A percentile compares a stretch with the other conserved stretches of the same genome.
Evolutionary conservation across 345 rosid genomes (phyloP).

Genomic region (Brassica incana): DNA sequence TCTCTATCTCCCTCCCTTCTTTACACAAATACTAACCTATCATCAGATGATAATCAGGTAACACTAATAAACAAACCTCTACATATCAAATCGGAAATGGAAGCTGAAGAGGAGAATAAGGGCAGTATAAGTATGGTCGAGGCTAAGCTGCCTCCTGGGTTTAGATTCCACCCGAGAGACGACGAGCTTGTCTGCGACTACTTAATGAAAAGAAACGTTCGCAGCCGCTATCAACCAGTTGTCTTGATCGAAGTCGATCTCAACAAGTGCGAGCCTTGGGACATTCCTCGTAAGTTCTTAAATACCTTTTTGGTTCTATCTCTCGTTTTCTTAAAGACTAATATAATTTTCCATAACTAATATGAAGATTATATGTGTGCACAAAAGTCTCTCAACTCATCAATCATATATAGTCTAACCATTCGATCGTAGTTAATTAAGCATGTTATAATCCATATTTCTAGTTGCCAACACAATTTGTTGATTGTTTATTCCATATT

Average conservation of each 20-base stretch:
- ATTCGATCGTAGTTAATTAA: conserved; percentile 1
- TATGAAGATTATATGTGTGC: conserved; percentile 5
- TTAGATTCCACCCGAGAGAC: conserved; percentile 90
- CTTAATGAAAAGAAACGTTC: conserved; percentile 58
- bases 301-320: not conserved
- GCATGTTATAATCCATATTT: not conserved
- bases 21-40: conserved; percentile 3
- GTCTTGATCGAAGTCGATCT: conserved; percentile 81
- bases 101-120: conserved; percentile 18
- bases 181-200: conserved; percentile 82
- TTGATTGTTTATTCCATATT: conserved; percentile 5
- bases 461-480: not conserved
- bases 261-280: conserved; percentile 97
- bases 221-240: conserved; percentile 49
- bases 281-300: conserved; percentile 64
- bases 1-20: not conserved
- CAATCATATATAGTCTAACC: conserved; percentile 1
- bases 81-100: conserved; percentile 21
- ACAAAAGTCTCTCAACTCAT: not conserved
- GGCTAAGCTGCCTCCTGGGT: conserved; percentile 85
- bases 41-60: conserved; percentile 9
- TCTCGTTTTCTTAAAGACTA: not conserved
- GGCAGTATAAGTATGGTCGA: conserved; percentile 59
- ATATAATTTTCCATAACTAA: not conserved
- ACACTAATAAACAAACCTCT: conserved; percentile 5